Evolutionary conservation across 2,329 filamentous ascomycete species (phyloP).

Genomic region (Paecilomyces sp.): DNA sequence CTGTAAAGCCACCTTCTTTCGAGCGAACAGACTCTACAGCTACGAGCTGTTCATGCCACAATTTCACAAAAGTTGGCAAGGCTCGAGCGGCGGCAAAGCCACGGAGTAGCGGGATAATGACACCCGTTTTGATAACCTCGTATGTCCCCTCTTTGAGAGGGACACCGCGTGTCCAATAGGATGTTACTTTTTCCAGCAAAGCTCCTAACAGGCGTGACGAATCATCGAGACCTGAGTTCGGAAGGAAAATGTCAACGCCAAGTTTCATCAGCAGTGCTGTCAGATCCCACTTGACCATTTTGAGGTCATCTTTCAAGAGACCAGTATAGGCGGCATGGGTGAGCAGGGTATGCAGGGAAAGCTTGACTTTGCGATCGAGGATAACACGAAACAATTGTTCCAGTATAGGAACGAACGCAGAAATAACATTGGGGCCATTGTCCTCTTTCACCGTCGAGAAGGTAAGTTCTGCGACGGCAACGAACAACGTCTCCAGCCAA

Average conservation of each 20-base stretch:
- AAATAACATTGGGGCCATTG: slow-evolving; percentile 15
- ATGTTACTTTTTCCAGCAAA: slow-evolving; percentile 27
- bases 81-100: slow-evolving; percentile 36
- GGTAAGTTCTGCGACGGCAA: slow-evolving; percentile 32
- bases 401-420: slow-evolving; percentile 25
- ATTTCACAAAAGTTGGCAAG: slow-evolving; percentile 28
- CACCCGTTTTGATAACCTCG: slow-evolving; percentile 26
- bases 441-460: slow-evolving; percentile 27
- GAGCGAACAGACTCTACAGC: slow-evolving; percentile 26
- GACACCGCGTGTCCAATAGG: slow-evolving; percentile 21
- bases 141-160: slow-evolving; percentile 16
- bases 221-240: slow-evolving; percentile 34
- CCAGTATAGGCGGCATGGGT: slow-evolving; percentile 36
- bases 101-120: slow-evolving; percentile 33
- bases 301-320: slow-evolving; percentile 24
- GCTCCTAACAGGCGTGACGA: slow-evolving; percentile 28
- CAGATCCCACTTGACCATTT: slow-evolving; percentile 33
- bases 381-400: slow-evolving; percentile 33
- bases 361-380: slow-evolving; percentile 28
- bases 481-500: slow-evolving; percentile 46
- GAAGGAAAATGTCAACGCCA: slow-evolving; percentile 37
- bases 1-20: slow-evolving; percentile 11
- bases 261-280: slow-evolving; percentile 35
- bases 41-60: slow-evolving; percentile 35
- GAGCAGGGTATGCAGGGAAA: slow-evolving; percentile 34